Percentiles rank a stretch among this genome's conserved stretches.
phyloP scores from a whole-genome alignment of 2,329 filamentous ascomycete genomes.

The Venturia nashicola region DNA sequence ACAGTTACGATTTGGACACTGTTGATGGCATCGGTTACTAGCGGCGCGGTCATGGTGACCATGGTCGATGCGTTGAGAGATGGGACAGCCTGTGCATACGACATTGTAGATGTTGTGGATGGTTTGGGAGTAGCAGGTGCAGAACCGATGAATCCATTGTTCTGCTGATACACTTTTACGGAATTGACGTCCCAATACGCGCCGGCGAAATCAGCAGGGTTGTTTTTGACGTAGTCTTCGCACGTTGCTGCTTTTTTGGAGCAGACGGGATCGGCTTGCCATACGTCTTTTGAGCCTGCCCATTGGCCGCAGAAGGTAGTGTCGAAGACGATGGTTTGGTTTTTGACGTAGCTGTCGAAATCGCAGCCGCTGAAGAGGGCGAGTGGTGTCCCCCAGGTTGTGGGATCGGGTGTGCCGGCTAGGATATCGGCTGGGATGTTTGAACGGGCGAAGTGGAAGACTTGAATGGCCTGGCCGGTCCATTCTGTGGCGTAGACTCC shows the following conservation, averaged over 20 bases:
- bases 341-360: conserved; percentile 55
- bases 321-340: conserved; percentile 68
- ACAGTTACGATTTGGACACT: conserved; percentile 3
- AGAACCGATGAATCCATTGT: background rate
- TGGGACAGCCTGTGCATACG: background rate
- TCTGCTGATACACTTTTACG: conserved; percentile 24
- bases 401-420: conserved; percentile 48
- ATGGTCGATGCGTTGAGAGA: background rate
- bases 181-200: conserved; percentile 61
- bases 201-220: conserved; percentile 57
- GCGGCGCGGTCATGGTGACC: background rate
- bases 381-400: conserved; percentile 54
- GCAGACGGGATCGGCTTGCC: conserved; percentile 46
- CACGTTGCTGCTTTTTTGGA: conserved; percentile 51
- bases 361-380: conserved; percentile 61
- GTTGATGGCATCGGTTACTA: background rate
- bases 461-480: conserved; percentile 56
- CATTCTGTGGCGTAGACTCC: conserved; percentile 44
- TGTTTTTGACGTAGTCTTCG: conserved; percentile 56
- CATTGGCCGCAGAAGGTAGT: conserved; percentile 81
- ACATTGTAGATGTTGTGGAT: background rate
- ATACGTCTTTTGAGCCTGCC: conserved; percentile 54
- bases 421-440: conserved; percentile 52
- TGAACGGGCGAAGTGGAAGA: conserved; percentile 73
- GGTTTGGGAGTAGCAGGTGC: background rate